Conservation (phyloP, 2,329 filamentous ascomycete species). For the Fusarium agapanthi region DNA sequence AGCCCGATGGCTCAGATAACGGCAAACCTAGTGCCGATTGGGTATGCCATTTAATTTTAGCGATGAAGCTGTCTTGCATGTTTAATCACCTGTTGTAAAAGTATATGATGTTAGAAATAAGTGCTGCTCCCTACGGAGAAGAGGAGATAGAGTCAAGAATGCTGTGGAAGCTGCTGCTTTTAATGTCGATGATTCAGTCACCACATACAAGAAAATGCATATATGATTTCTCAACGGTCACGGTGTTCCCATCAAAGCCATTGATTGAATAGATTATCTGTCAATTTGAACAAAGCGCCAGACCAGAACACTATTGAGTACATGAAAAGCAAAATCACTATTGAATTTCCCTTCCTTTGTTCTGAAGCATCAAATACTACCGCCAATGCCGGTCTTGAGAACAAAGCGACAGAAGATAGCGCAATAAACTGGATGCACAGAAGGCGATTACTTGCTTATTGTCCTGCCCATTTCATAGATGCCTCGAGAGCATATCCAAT, state of each 20-base stretch:
- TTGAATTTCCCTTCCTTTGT: background rate
- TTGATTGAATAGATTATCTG: background rate
- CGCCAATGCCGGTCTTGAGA: background rate
- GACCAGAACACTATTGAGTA: background rate
- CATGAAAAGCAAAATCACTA: background rate
- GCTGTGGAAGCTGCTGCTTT: background rate
- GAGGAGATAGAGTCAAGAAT: background rate
- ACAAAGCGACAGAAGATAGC: background rate
- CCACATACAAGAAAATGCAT: background rate
- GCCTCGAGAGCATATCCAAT: slow-evolving; percentile 18
- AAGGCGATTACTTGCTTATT: background rate
- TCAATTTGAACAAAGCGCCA: slow-evolving; percentile 5
- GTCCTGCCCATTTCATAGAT: slow-evolving; percentile 3
- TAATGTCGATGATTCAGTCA: background rate
- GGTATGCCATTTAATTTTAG: background rate
- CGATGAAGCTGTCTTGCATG: background rate
- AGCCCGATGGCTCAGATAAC: background rate
- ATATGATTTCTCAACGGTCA: background rate
- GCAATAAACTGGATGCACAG: background rate
- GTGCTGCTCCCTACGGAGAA: background rate
- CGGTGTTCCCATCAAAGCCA: background rate
- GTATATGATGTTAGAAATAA: background rate
- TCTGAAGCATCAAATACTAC: background rate
- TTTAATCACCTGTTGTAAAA: background rate
- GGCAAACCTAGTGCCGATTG: background rate